Base-by-base conservation (phyloP, 2,329 filamentous ascomycete species). In the Phyllosticta paracitricarpa region DNA sequence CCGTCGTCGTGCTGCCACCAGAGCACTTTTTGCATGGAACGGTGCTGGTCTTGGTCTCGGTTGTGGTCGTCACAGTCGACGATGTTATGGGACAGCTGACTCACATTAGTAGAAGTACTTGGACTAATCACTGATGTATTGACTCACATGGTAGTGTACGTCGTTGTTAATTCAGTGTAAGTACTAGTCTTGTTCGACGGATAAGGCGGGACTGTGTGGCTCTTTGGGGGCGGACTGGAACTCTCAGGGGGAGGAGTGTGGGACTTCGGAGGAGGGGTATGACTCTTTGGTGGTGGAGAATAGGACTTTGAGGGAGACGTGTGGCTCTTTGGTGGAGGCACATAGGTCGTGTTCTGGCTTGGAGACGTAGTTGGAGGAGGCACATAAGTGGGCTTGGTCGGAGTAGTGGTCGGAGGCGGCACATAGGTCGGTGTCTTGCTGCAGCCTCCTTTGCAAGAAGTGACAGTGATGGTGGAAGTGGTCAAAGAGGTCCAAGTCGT, bases 41-140 rank as follows among this genome's bases (percentile, higher is more conserved):
- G 51, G 57, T 51, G 4, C 62, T 59, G 52, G 57, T 22, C 17
- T 64, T 57, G 24, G 61, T 54, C 10, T 64, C 54, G 8, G 65
- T 63, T 14, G 62, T 61, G 1, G 40, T 55, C 2, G 64, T 61
- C 4, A 65, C 57, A 28, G 63, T 55, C 22, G 65, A 61, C 53
- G 65, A 64, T 6, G 64, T 63, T 4, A 64, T 62, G 12, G 66
- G 64, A 59, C 61, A 59, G 54, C 40, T 48, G 12, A 7, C 9
- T 40, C 3, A n/a, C 17, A 6, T n/a, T 6, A n/a, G 14, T 48
- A 4, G 17, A 4, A n/a, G 40, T 48, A n/a, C 5, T 48, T n/a
- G 3, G 6, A 48, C 6, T 48, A n/a, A 48, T 12, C 40, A 48
- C n/a, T 48, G 28, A 30, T 6, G 28, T 22, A 14, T n/a, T 48